These are phyloP conservation scores for Monilinia vaccinii-corymbosi DNA, from an alignment of 2,329 filamentous ascomycete genomes.

Conservation along the genomic window DNA sequence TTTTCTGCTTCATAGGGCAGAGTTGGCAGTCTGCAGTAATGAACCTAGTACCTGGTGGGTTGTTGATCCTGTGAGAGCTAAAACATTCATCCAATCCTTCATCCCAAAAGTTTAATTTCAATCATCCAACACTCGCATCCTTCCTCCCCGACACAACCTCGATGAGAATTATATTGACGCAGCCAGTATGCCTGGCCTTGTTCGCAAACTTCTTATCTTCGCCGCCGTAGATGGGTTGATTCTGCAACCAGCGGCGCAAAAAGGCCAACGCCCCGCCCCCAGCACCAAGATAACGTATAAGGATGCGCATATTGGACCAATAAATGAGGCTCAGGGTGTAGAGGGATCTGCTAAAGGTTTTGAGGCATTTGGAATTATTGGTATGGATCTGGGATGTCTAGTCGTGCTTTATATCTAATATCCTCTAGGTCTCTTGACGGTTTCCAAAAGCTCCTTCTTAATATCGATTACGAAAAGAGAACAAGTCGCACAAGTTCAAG, in stretches of 20 bases:
- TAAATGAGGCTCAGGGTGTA: constrained; percentile 14
- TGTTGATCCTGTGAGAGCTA: constrained; percentile 3
- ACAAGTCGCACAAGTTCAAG: constrained; percentile 80
- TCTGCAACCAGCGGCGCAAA: constrained; percentile 26
- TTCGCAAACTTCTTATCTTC: constrained; percentile 29
- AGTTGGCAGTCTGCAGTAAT: not conserved
- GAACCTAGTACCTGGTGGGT: not conserved
- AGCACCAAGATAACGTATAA: constrained; percentile 27
- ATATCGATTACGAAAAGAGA: constrained; percentile 79
- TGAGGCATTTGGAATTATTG: constrained; percentile 30
- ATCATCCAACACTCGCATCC: not conserved
- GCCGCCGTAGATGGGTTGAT: constrained; percentile 30
- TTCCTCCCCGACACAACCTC: not conserved
- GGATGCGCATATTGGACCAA: constrained; percentile 23
- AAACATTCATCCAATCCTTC: not conserved
- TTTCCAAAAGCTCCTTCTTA: constrained; percentile 74
- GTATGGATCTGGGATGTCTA: constrained; percentile 19
- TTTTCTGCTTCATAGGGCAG: not conserved
- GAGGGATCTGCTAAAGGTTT: constrained; percentile 22
- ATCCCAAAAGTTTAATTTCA: not conserved
- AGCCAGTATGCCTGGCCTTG: constrained; percentile 29
- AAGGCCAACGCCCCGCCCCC: constrained; percentile 23
- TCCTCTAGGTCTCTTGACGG: constrained; percentile 64
- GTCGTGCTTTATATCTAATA: constrained; percentile 4
- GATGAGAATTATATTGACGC: constrained; percentile 16